A percentile compares a stretch with the other conserved stretches of the same genome.
Conservation (phyloP, 192 early-diverging fungal species). For the Backusella tarrabulga region DNA sequence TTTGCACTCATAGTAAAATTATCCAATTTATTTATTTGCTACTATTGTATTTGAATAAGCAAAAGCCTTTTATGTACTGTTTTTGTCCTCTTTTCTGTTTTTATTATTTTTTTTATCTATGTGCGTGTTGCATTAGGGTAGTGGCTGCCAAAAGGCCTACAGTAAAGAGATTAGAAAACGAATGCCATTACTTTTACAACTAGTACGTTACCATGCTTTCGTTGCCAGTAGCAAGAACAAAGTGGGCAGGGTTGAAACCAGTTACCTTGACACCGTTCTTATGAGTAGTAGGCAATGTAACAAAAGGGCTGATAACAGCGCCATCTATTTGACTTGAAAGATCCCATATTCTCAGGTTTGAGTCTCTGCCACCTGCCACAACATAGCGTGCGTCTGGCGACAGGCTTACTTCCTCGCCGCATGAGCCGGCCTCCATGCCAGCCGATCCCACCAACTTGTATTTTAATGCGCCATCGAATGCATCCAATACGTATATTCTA, state of each 20-base stretch:
- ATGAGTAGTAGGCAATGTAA: neutral
- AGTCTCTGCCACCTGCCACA: conserved; percentile 48
- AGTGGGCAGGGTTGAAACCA: conserved; percentile 71
- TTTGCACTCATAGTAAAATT: neutral
- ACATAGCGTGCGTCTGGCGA: conserved; percentile 78
- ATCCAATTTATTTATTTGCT: neutral
- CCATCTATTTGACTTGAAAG: neutral
- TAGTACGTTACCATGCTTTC: conserved; percentile 59
- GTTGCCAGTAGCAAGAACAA: conserved; percentile 70
- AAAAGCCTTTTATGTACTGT: neutral
- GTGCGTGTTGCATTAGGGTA: neutral
- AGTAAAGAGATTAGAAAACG: neutral
- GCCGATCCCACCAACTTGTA: conserved; percentile 45
- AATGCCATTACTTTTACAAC: neutral
- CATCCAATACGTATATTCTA: conserved; percentile 63
- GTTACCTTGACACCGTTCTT: neutral
- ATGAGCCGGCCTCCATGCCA: conserved; percentile 21
- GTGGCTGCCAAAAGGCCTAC: conserved; percentile 17
- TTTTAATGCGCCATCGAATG: conserved; percentile 53
- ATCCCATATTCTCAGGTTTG: conserved; percentile 20
- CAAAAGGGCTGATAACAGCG: neutral
- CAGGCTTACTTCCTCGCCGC: conserved; percentile 56
- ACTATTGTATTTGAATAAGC: neutral
- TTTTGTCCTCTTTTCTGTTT: neutral
- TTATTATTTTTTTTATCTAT: neutral